These are phyloP conservation scores for Bonnemaisonia californica DNA, from an alignment of 31 red algal genomes.

Conservation along the genomic window DNA sequence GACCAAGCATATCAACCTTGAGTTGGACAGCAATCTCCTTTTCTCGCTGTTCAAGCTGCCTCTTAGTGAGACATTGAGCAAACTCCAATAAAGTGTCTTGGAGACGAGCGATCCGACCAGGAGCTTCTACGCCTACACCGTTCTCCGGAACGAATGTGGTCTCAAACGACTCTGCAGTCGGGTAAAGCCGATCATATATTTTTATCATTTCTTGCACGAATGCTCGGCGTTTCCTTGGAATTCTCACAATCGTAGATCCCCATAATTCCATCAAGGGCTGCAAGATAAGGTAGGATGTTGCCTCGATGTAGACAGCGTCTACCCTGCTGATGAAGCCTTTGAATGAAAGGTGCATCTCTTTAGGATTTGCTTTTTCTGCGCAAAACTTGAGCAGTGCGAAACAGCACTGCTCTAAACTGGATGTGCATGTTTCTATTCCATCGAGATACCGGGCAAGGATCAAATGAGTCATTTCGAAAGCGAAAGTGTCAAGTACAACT, in stretches of 20 bases:
- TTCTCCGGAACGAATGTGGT: constrained; percentile 42
- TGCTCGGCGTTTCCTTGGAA: constrained; percentile 33
- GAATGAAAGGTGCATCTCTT: constrained; percentile 56
- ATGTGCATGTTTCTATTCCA: constrained; percentile 46
- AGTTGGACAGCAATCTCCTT: constrained; percentile 11
- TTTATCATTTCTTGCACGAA: constrained; percentile 52
- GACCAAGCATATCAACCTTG: constrained; percentile 47
- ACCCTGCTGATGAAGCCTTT: constrained; percentile 39
- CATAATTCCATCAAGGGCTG: constrained; percentile 41
- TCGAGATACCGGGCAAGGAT: constrained; percentile 47
- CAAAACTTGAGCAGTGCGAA: constrained; percentile 43
- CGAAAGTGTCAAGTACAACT: constrained; percentile 38
- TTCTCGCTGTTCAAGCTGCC: constrained; percentile 35
- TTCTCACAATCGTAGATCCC: constrained; percentile 27
- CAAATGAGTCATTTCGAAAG: constrained; percentile 46
- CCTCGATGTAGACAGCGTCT: constrained; percentile 47
- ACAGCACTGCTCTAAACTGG: constrained; percentile 14
- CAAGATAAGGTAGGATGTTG: constrained; percentile 46
- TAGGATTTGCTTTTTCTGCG: constrained; percentile 42
- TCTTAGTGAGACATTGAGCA: constrained; percentile 19
- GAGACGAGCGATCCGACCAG: constrained; percentile 33
- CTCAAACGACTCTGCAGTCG: constrained; percentile 47
- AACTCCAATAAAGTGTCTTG: constrained; percentile 45
- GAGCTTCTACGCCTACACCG: constrained; percentile 26
- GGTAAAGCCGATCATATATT: constrained; percentile 48